phyloP scores from a whole-genome alignment of 1,139 yeast genomes.

The Taphrina sp. region DNA sequence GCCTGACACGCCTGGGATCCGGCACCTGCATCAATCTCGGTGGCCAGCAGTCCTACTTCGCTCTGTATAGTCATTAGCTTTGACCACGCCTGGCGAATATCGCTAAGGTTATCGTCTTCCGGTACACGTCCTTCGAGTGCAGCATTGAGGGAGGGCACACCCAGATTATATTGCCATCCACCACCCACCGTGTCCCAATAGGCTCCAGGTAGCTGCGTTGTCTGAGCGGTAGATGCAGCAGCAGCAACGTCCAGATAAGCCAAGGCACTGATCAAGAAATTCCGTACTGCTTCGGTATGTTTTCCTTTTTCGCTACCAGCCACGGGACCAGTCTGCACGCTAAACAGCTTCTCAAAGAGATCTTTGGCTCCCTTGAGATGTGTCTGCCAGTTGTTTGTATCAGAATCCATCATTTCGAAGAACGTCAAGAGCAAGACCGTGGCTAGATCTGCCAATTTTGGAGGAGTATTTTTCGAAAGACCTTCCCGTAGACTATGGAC shows the following conservation, averaged over 20 bases:
- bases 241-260: not conserved
- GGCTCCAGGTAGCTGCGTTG: not conserved
- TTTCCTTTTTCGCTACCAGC: not conserved
- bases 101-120: not conserved
- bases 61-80: not conserved
- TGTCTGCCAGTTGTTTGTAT: not conserved
- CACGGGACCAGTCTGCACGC: not conserved
- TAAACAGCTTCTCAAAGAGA: not conserved
- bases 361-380: constrained; percentile 1
- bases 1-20: not conserved
- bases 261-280: not conserved
- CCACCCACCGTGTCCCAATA: not conserved
- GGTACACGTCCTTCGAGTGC: not conserved
- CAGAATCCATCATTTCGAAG: constrained; percentile 1
- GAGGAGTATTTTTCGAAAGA: not conserved
- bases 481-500: not conserved
- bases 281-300: not conserved
- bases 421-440: not conserved
- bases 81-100: not conserved
- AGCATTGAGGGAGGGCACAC: not conserved
- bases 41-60: not conserved
- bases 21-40: not conserved
- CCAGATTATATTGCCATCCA: not conserved
- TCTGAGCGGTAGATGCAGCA: not conserved
- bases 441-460: constrained; percentile 1